Evolutionary conservation across 139 green algal species (phyloP), one percentile per base, ranked within the genome.

Genomic region (Picochlorum sp.): DNA sequence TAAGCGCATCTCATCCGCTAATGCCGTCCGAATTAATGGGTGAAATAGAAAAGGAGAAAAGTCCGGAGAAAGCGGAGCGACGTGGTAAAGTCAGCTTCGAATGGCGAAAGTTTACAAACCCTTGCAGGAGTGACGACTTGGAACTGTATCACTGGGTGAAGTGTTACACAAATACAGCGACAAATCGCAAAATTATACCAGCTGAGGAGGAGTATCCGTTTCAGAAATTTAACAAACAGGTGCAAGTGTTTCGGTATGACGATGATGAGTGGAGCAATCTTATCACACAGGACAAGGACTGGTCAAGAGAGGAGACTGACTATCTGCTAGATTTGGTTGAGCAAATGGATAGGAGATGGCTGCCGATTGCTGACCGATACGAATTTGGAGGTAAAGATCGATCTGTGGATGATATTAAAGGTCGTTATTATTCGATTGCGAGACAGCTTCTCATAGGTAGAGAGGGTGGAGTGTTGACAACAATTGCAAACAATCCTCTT

Each of bases 141-240:
- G 43, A 84, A 64, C 74, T 96, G 43, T 33, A 59, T 24, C 82
- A 92, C 63, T 96, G 88, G 88, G 67, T 81, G 5, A 95, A 96
- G 45, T 84, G 81, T 70, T 89, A 76, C 59, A 87, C 82, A 33
- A 80, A 93, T 40, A 28, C 33, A 7, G 72, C 73, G 3, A 76
- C 69, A 16, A 84, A 87, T 5, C 7, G 22, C 39, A 61, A 69
- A 4, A 71, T 91, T 18, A 60, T 72, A 2, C 76, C 85, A 33
- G 74, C 73, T 0, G 73, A 90, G 0, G 68, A 68, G 0, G 82
- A 89, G 20, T 96, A 96, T 61, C 59, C 74, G 0, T 96, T 89
- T 70, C 81, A 81, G 12, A 95, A 95, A 62, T 91, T 84, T 74
- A 96, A 96, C 72, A 94, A 89, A 36, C 68, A 80, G 64, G 59